Percentiles rank a stretch among this genome's conserved stretches.
Evolutionary conservation across 768 basidiomycete genomes (phyloP).

Genomic region (Clavulina sp.): DNA sequence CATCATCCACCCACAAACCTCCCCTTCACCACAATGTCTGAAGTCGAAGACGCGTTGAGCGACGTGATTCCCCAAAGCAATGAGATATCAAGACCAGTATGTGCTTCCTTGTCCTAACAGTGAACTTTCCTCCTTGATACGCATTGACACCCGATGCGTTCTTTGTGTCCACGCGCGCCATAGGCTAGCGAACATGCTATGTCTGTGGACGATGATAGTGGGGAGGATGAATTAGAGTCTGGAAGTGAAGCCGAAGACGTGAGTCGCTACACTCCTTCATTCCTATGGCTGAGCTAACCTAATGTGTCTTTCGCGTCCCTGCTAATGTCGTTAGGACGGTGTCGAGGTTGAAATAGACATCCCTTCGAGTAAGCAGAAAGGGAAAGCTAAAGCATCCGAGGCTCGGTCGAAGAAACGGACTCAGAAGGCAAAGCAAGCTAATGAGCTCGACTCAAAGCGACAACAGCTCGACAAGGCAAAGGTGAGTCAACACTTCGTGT

Average conservation of each 20-base stretch:
- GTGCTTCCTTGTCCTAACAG: conserved; percentile 13
- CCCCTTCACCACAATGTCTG: neutral
- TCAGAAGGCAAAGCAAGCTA: conserved; percentile 48
- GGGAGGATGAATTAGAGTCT: conserved; percentile 41
- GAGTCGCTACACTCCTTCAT: conserved; percentile 31
- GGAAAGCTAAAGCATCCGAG: conserved; percentile 23
- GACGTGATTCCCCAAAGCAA: conserved; percentile 75
- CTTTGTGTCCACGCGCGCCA: too few relatives aligned
- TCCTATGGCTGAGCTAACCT: too few relatives aligned
- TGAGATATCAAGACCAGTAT: conserved; percentile 74
- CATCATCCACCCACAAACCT: too few relatives aligned
- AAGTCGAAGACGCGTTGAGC: conserved; percentile 61
- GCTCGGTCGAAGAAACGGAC: conserved; percentile 32
- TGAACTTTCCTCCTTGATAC: too few relatives aligned
- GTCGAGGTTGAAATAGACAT: conserved; percentile 5
- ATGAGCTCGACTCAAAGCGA: conserved; percentile 48
- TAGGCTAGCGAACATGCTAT: too few relatives aligned
- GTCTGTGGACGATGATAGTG: too few relatives aligned
- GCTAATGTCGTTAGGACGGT: neutral
- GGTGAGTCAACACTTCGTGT: conserved; percentile 23
- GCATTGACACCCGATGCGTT: too few relatives aligned
- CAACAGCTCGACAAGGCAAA: conserved; percentile 82
- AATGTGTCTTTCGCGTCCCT: neutral
- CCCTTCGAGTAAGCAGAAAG: conserved; percentile 14
- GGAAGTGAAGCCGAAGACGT: conserved; percentile 27